Evolutionary conservation across 805 yeast species (phyloP), one percentile per base, ranked within the genome.

Genomic region (Wickerhamomyces pijperi): DNA sequence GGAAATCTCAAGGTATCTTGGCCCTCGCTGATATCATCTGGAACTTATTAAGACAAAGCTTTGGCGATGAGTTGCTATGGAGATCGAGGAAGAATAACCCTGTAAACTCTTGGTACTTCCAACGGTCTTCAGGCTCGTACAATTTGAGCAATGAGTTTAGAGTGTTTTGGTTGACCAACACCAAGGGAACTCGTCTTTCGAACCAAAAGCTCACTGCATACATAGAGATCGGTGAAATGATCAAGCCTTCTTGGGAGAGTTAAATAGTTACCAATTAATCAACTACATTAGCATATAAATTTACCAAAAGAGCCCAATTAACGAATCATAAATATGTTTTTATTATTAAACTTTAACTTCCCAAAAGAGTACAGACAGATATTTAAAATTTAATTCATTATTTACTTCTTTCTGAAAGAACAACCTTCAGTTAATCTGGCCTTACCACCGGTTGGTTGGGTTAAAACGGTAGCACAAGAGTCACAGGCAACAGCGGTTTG

Each of bases 391-490:
- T 25, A 9, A 14, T 8, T 28, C 28, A 34, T 16, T 15, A 20
- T 54, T 82, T 85, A 90, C 86, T 90, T 92, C 75, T 86, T 85
- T 82, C 97, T 87, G 92, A 87, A 92, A 61, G 98, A 92, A 67
- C 94, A 84, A 71, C 99, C 99, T 76, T 94, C 98, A 59, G 97
- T 87, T 68, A 92, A 80, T 74, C 82, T 87, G 65, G 97, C 97
- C 80, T 92, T 92, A 78, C 99, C 99, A 78, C 99, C 99, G 55
- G 97, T 83, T 67, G 99, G 99, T 64, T 92, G 82, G 75, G 97
- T 88, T 65, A 92, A 82, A 53, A 92, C 97, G 55, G 96, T 86
- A 55, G 97, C 81, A 76, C 99, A 92, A 42, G 94, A 79, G 65
- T 94, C 97, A 79, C 99, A 92, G 63, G 96, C 83, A 63, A 92